Evolutionary conservation across 495 filamentous ascomycete genomes (phyloP).

Genomic region (Cercophora newfieldiana): DNA sequence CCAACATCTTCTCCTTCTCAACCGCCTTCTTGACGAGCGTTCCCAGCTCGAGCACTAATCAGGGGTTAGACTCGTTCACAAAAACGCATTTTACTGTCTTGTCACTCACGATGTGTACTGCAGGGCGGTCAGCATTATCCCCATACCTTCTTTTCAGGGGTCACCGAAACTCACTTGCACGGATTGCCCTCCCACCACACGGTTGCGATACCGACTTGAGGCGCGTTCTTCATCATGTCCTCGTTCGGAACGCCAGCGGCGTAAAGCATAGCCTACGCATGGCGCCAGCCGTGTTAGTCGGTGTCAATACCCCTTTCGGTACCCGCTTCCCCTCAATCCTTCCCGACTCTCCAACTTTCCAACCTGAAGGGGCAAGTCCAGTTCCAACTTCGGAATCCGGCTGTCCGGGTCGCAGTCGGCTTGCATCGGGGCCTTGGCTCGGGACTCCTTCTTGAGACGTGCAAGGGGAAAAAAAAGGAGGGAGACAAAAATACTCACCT

Average conservation of each 20-base stretch:
- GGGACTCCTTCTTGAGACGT: background rate
- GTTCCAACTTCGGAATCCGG: background rate
- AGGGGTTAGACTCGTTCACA: background rate
- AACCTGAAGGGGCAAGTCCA: background rate
- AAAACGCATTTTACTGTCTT: background rate
- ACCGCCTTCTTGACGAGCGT: slow-evolving; percentile 87
- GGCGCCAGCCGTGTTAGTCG: slow-evolving; percentile 10
- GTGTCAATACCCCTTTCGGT: background rate
- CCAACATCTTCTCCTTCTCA: slow-evolving; percentile 81
- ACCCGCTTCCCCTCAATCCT: background rate
- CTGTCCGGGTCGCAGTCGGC: slow-evolving; percentile 4
- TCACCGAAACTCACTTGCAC: slow-evolving; percentile 50
- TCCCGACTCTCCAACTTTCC: background rate
- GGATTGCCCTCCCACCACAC: slow-evolving; percentile 99
- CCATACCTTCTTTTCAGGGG: background rate
- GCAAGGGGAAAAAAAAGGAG: background rate
- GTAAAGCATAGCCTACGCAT: slow-evolving; percentile 84
- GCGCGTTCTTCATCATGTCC: slow-evolving; percentile 83
- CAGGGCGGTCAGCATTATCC: slow-evolving; percentile 11
- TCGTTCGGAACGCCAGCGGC: slow-evolving; percentile 84
- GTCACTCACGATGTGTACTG: slow-evolving; percentile 50
- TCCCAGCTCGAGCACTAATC: slow-evolving; percentile 76
- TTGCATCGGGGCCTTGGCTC: slow-evolving; percentile 15
- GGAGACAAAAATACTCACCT: slow-evolving; percentile 51
- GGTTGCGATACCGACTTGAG: slow-evolving; percentile 84